Evolutionary conservation across 805 yeast genomes (phyloP).

Genomic region (Kazachstania taianensis): DNA sequence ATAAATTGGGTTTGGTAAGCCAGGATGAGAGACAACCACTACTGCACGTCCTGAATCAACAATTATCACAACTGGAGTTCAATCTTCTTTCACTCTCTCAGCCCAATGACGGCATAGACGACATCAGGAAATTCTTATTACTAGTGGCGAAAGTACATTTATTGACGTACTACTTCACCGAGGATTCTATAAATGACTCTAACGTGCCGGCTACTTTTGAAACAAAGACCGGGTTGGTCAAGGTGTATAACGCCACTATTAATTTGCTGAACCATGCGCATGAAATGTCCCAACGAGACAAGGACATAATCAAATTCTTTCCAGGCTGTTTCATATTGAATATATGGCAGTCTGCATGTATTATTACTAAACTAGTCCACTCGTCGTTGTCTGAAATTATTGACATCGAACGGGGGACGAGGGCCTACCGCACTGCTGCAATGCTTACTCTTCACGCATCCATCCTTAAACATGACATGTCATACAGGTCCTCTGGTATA

Average conservation of each 20-base stretch:
- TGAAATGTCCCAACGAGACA: conserved; percentile 47
- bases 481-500: conserved; percentile 85
- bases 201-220: conserved; percentile 37
- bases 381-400: conserved; percentile 58
- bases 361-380: conserved; percentile 68
- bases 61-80: conserved; percentile 64
- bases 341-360: conserved; percentile 87
- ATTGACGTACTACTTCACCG: conserved; percentile 58
- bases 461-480: conserved; percentile 81
- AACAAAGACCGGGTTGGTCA: conserved; percentile 60
- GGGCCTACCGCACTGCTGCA: conserved; percentile 57
- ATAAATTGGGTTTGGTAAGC: conserved; percentile 54
- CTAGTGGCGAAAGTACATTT: conserved; percentile 73
- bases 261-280: conserved; percentile 59
- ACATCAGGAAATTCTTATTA: conserved; percentile 57
- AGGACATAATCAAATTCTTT: conserved; percentile 58
- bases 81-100: conserved; percentile 20
- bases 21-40: conserved; percentile 67
- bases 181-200: background rate
- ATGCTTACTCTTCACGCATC: conserved; percentile 68
- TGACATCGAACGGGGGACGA: conserved; percentile 64
- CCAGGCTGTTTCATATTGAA: conserved; percentile 77
- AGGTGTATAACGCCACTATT: conserved; percentile 71
- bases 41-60: conserved; percentile 56
- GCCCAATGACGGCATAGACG: conserved; percentile 37